phyloP scores from a whole-genome alignment of 768 basidiomycete species.

The Dioszegia hungarica region DNA sequence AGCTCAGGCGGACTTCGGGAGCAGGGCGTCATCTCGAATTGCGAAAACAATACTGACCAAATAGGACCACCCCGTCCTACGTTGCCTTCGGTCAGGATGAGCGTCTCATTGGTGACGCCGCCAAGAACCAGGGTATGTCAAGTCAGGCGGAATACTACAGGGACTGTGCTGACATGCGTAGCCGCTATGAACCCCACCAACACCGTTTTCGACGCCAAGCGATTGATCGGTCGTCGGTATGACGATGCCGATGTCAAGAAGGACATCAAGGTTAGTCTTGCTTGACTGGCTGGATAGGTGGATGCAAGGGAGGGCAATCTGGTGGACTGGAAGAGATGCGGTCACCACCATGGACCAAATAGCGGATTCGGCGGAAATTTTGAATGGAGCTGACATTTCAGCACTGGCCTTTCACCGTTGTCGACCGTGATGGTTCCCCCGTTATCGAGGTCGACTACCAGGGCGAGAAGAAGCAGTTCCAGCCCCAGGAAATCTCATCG shows the following conservation, averaged over 20 bases:
- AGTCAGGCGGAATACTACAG: background rate
- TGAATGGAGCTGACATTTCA: slow-evolving; percentile 1
- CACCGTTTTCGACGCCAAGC: slow-evolving; percentile 99
- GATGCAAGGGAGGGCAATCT: too few relatives aligned
- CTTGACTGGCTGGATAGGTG: too few relatives aligned
- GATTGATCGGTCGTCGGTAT: slow-evolving; percentile 93
- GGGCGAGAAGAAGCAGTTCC: slow-evolving; percentile 90
- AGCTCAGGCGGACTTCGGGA: too few relatives aligned
- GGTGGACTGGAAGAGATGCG: too few relatives aligned
- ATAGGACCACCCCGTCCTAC: slow-evolving; percentile 98
- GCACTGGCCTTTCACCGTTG: slow-evolving; percentile 97
- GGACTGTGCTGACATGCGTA: background rate
- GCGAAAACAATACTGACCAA: too few relatives aligned
- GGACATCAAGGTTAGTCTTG: slow-evolving; percentile 52
- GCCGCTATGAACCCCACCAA: slow-evolving; percentile 99
- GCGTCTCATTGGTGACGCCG: slow-evolving; percentile 97
- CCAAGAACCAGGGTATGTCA: slow-evolving; percentile 6
- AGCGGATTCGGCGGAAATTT: too few relatives aligned
- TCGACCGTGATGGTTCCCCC: slow-evolving; percentile 95
- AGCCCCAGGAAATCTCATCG: slow-evolving; percentile 94
- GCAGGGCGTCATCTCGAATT: too few relatives aligned
- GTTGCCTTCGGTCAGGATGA: slow-evolving; percentile 96
- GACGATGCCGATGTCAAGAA: slow-evolving; percentile 60
- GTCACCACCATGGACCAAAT: too few relatives aligned
- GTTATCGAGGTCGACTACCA: slow-evolving; percentile 92